Evolutionary conservation across 2,329 filamentous ascomycete genomes (phyloP), one percentile per base, ranked within the genome.

Genomic region (Colletotrichum sp.): DNA sequence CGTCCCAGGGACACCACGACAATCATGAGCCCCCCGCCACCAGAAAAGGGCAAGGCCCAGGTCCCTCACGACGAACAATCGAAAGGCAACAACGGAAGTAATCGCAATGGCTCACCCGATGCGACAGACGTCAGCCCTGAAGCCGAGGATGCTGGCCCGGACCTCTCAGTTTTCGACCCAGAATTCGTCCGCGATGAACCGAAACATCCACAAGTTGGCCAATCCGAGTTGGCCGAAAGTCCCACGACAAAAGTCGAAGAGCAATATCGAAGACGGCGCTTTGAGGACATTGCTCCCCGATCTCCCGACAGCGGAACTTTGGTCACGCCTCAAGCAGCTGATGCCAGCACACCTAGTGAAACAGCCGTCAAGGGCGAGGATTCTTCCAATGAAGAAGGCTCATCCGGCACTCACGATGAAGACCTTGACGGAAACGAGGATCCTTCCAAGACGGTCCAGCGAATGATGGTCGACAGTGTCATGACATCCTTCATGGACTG

Each of bases 401-500:
- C n/a, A 24, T 64, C 34, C 3, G 8, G 13, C 16, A 18, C 9
- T 13, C 55, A 75, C 32, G 16, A 75, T 36, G 73, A 57, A 26
- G 18, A 8, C 12, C 4, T 0, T 3, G 36, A 48, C 3, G 39
- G 34, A 12, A n/a, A 6, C 6, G 44, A 72, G 6, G 63, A 64
- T 1, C 55, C 12, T 7, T 59, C 69, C 1, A 72, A 44, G 32
- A 34, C 8, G 5, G 8, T 36, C 2, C 73, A 75, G 16, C n/a
- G n/a, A 10, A 32, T 68, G 30, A 76, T 76, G 30, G 63, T 76
- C 2, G 72, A 76, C 52, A 75, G 36, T 13, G 30, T 67, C 39
- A 76, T 76, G 75, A 71, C 66, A 1, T 44, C 72, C 1, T 76
- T 76, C 55, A 71, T 75, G 63, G 22, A 39, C 55, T 76, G 75